Evolutionary conservation across 345 rosid species (phyloP).

Genomic region (Pistacia integerrima): DNA sequence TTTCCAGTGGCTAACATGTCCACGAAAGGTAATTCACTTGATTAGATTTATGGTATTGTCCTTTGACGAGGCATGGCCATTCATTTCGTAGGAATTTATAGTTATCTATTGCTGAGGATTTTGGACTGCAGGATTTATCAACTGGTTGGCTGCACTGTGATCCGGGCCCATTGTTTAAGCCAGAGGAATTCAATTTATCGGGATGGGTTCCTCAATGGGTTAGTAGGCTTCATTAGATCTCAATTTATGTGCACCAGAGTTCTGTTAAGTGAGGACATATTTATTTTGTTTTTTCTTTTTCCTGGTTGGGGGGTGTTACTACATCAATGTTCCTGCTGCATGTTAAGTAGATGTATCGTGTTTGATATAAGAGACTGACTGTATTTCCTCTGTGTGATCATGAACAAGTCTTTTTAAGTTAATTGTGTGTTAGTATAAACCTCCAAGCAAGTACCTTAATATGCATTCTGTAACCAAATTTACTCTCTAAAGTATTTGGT

Average conservation of each 20-base stretch:
- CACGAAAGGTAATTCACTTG: constrained; percentile 68
- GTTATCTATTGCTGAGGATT: constrained; percentile 9
- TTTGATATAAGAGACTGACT: too few relatives aligned
- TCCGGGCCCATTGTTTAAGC: constrained; percentile 89
- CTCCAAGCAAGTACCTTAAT: too few relatives aligned
- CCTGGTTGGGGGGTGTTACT: too few relatives aligned
- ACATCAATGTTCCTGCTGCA: too few relatives aligned
- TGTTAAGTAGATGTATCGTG: too few relatives aligned
- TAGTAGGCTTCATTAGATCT: constrained; percentile 47
- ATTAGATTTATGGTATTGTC: constrained; percentile 5
- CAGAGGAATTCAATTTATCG: constrained; percentile 63
- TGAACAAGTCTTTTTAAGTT: too few relatives aligned
- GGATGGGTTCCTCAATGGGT: constrained; percentile 78
- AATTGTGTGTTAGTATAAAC: too few relatives aligned
- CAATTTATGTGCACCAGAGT: neutral
- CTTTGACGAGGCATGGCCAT: constrained; percentile 14
- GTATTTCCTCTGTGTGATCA: too few relatives aligned
- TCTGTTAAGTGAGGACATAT: too few relatives aligned
- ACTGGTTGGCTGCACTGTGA: constrained; percentile 96
- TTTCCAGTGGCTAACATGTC: constrained; percentile 94
- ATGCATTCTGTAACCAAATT: too few relatives aligned
- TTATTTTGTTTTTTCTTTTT: neutral
- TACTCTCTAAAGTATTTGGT: too few relatives aligned
- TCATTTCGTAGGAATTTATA: constrained; percentile 18
- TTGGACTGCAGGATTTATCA: constrained; percentile 70